These are phyloP conservation scores for Talaromyces sp. DNA, from an alignment of 2,329 filamentous ascomycete species.

Conservation along the genomic window DNA sequence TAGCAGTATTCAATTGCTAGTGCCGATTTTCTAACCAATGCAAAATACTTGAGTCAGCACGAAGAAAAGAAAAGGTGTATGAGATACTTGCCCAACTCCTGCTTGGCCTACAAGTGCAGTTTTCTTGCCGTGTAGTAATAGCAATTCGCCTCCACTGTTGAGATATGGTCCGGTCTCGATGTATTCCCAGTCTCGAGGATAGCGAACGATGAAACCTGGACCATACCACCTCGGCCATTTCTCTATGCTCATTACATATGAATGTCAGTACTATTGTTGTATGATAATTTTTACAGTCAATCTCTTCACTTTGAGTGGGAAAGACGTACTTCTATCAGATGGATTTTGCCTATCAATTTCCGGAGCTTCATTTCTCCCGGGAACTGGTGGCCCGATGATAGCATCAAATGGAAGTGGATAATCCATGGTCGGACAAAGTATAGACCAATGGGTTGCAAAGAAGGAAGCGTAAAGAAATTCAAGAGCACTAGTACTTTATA, in stretches of 20 bases:
- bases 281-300: neutral
- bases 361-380: neutral
- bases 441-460: neutral
- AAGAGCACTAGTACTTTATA: neutral
- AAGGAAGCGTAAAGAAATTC: neutral
- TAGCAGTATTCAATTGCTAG: neutral
- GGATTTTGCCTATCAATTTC: neutral
- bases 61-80: neutral
- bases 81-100: neutral
- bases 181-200: neutral
- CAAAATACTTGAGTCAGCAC: neutral
- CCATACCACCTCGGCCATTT: neutral
- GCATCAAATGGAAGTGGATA: neutral
- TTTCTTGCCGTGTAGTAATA: neutral
- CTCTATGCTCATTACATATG: neutral
- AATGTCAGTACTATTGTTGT: neutral
- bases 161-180: neutral
- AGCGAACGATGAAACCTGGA: neutral
- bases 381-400: neutral
- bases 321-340: neutral
- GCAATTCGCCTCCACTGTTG: neutral
- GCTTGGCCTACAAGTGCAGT: neutral
- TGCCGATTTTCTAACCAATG: neutral
- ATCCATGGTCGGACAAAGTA: neutral
- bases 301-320: neutral